Evolutionary conservation across 1,284 basidiomycete genomes (phyloP), one percentile per base, ranked within the genome.

Genomic region (Leccinum insigne): DNA sequence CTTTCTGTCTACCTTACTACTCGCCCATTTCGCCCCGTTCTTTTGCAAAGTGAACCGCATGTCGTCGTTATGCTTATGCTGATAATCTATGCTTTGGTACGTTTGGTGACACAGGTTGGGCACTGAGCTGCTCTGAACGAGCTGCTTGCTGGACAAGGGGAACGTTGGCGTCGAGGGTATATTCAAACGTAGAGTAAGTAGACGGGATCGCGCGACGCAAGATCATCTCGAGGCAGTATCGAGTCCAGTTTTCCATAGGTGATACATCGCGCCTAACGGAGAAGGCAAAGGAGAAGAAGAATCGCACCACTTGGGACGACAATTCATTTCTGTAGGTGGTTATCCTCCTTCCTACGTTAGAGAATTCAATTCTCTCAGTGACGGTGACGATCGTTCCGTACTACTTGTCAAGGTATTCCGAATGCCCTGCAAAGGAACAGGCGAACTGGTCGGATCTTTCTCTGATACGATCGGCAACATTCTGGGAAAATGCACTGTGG

Each of bases 1-100:
- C 80, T 32, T 77, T 84, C 68, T 72, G 78, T 64, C 67, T 83
- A 71, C 82, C 83, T 38, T 80, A 80, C 71, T 64, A 69, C 62
- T 67, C 68, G 61, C 69, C 72, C 21, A 52, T 69, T 65, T 66
- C 64, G 58, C 60, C 67, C 44, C 75, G 68, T 64, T 67, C 66
- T 21, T 71, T 62, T 67, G 66, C 74, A 44, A 78, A 75, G 66
- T 75, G 64, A 77, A 70, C 40, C 29, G 58, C 52, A n/a, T 67
- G 69, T 69, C 26, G 60, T 69, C 59, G 66, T 66, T 70, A 65
- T 77, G 69, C 65, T 66, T 62, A 63, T 75, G 56, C 74, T 78
- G 63, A 78, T 77, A 72, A 77, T 75, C 66, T 64, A 75, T 74
- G 59, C n/a, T 63, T 71, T 58, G 60, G 56, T 59, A 29, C 21